These are phyloP conservation scores for Termitomyces eurrhizus DNA, from an alignment of 768 basidiomycete genomes.

Conservation along the genomic window DNA sequence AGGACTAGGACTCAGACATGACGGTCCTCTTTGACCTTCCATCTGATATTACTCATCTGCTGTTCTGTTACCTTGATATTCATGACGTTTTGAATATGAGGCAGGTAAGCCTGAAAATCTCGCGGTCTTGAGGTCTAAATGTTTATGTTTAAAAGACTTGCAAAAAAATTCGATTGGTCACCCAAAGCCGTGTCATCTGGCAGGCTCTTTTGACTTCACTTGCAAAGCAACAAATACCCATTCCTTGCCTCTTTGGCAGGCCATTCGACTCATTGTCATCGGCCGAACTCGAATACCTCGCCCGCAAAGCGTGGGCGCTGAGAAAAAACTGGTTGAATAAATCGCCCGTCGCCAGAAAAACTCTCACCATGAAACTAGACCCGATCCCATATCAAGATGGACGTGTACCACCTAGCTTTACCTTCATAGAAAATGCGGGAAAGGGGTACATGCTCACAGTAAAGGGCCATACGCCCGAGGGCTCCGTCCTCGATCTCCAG, in stretches of 20 bases:
- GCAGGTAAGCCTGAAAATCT: conserved; percentile 32
- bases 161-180: conserved; percentile 35
- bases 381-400: conserved; percentile 26
- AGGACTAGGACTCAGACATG: conserved; percentile 1
- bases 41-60: conserved; percentile 41
- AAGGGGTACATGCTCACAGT: conserved; percentile 43
- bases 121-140: not conserved
- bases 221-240: conserved; percentile 39
- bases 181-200: conserved; percentile 51
- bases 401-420: conserved; percentile 32
- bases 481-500: conserved; percentile 35
- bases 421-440: conserved; percentile 42
- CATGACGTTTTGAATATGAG: conserved; percentile 41
- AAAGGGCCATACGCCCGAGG: conserved; percentile 13
- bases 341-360: conserved; percentile 27
- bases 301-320: conserved; percentile 35
- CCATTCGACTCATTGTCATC: conserved; percentile 33
- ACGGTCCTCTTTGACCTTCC: conserved; percentile 31
- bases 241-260: conserved; percentile 33
- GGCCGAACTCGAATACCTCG: conserved; percentile 39
- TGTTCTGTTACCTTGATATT: conserved; percentile 39
- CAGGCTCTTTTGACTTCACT: conserved; percentile 35
- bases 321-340: conserved; percentile 48
- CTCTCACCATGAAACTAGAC: conserved; percentile 18
- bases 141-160: conserved; percentile 37